These are phyloP conservation scores for Colletotrichum chrysophilum DNA, from an alignment of 2,329 filamentous ascomycete genomes.

Conservation along the genomic window DNA sequence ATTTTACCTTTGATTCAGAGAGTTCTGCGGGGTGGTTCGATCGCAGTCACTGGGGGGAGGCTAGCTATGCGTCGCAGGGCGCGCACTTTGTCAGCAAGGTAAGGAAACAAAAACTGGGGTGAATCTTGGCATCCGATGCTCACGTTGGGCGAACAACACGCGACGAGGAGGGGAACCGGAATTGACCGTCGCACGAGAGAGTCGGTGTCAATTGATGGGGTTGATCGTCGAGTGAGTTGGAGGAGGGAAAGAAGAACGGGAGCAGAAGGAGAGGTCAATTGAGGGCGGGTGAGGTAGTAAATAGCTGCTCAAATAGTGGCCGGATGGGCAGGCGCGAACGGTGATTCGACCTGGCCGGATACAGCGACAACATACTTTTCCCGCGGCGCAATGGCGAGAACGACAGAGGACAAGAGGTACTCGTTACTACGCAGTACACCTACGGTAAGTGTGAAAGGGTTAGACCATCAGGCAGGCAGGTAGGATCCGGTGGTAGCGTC, in stretches of 20 bases:
- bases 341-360: neutral
- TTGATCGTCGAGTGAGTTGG: conserved; percentile 9
- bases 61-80: neutral
- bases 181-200: neutral
- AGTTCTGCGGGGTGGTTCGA: neutral
- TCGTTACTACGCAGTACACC: neutral
- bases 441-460: neutral
- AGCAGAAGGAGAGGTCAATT: neutral
- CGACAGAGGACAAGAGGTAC: neutral
- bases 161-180: neutral
- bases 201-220: neutral
- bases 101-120: conserved; percentile 5
- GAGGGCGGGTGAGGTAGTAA: conserved; percentile 3
- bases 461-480: neutral
- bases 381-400: neutral
- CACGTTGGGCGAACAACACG: conserved; percentile 1
- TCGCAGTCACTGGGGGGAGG: neutral
- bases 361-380: neutral
- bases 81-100: conserved; percentile 5
- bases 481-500: neutral
- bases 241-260: neutral
- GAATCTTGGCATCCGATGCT: neutral
- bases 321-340: neutral
- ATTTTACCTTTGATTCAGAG: conserved; percentile 5
- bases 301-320: conserved; percentile 9